Conservation (phyloP, 495 filamentous ascomycete genomes). For the Penicillium egyptiacum region DNA sequence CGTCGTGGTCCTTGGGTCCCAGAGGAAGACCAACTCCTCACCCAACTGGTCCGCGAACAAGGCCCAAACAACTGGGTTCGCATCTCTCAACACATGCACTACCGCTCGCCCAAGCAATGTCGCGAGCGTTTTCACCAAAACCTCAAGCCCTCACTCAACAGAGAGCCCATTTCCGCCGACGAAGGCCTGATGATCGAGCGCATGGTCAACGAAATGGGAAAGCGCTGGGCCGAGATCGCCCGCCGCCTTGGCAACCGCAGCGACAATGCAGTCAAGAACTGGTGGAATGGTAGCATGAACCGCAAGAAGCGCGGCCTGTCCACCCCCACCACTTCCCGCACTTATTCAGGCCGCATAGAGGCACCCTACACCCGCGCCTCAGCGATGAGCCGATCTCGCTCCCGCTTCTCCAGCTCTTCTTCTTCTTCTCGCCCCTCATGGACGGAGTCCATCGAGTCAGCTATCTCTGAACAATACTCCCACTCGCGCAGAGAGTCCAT, state of each 20-base stretch:
- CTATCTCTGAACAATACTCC: conserved; percentile 17
- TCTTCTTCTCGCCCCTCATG: conserved; percentile 31
- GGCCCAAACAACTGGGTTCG: conserved; percentile 91
- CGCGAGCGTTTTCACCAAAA: conserved; percentile 95
- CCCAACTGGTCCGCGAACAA: conserved; percentile 70
- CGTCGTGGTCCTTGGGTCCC: conserved; percentile 89
- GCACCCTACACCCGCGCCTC: conserved; percentile 44
- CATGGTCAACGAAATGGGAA: conserved; percentile 79
- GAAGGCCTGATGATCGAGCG: conserved; percentile 82
- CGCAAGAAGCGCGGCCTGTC: conserved; percentile 55
- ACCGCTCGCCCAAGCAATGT: conserved; percentile 91
- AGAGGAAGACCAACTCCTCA: conserved; percentile 71
- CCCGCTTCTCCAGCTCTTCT: conserved; percentile 34
- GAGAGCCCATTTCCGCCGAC: conserved; percentile 86
- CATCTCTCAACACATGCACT: conserved; percentile 73
- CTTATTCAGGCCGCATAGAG: conserved; percentile 44
- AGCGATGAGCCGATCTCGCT: conserved; percentile 33
- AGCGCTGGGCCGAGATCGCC: conserved; percentile 94
- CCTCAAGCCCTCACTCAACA: conserved; percentile 86
- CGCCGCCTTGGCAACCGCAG: conserved; percentile 81
- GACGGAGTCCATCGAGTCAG: conserved; percentile 29
- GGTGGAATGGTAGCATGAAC: conserved; percentile 98
- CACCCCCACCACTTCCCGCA: conserved; percentile 40
- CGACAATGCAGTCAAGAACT: conserved; percentile 99
- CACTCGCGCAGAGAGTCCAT: conserved; percentile 33